These are phyloP conservation scores for Tuber melanosporum DNA, from an alignment of 495 filamentous ascomycete species.

Conservation along the genomic window DNA sequence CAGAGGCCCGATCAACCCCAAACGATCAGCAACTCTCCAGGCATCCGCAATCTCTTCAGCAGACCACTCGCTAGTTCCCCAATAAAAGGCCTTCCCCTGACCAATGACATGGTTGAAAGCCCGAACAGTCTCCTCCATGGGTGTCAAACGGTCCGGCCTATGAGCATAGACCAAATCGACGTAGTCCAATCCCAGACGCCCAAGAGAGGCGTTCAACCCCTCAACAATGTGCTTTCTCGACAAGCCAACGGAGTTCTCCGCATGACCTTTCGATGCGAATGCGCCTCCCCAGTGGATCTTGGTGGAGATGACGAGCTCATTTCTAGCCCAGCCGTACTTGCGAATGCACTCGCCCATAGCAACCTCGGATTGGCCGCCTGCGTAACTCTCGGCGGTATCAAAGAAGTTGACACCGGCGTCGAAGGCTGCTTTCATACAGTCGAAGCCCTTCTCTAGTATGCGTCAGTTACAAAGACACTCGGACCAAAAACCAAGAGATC, in stretches of 20 bases:
- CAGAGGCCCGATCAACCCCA: constrained; percentile 71
- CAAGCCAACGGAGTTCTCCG: constrained; percentile 52
- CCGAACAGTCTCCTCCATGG: constrained; percentile 80
- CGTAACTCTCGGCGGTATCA: constrained; percentile 52
- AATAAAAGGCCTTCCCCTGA: constrained; percentile 76
- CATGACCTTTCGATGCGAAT: constrained; percentile 54
- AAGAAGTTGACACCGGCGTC: constrained; percentile 66
- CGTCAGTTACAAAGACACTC: constrained; percentile 3
- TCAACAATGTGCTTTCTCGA: constrained; percentile 79
- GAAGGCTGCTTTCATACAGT: constrained; percentile 69
- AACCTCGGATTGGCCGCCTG: constrained; percentile 52
- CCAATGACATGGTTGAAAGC: constrained; percentile 77
- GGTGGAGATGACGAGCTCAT: constrained; percentile 79
- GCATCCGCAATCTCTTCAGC: constrained; percentile 75
- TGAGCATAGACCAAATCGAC: constrained; percentile 83
- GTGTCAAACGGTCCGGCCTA: constrained; percentile 71
- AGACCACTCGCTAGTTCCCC: constrained; percentile 84
- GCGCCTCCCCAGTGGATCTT: constrained; percentile 69
- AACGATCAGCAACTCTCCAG: constrained; percentile 62
- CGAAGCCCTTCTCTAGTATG: constrained; percentile 53
- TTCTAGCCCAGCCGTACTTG: constrained; percentile 65
- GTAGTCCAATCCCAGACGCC: constrained; percentile 64
- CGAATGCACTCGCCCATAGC: constrained; percentile 57
- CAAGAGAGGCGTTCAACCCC: constrained; percentile 57
- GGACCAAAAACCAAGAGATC: background rate